phyloP scores from a whole-genome alignment of 331 rosid genomes.

The Dryas integrifolia region DNA sequence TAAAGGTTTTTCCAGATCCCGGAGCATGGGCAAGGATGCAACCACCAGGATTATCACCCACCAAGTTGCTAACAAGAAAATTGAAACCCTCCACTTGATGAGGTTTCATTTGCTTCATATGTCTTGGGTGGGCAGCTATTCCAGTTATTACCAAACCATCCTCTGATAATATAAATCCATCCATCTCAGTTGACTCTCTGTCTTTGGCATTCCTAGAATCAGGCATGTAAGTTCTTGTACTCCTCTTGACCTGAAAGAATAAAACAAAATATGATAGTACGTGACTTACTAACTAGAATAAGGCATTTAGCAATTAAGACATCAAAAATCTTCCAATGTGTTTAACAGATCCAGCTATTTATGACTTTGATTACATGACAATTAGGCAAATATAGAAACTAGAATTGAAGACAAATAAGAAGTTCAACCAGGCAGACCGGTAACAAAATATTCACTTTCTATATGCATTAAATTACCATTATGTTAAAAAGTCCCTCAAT shows the following conservation, averaged over 20 bases:
- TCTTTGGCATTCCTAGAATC: slow-evolving; percentile 56
- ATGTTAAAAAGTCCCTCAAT: no score
- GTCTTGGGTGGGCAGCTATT: slow-evolving; percentile 80
- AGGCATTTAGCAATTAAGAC: background rate
- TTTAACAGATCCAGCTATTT: slow-evolving; percentile 3
- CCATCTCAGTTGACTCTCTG: slow-evolving; percentile 34
- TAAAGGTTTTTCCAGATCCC: slow-evolving; percentile 94
- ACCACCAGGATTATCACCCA: slow-evolving; percentile 81
- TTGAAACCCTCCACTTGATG: slow-evolving; percentile 93
- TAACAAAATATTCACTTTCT: background rate
- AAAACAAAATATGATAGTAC: background rate
- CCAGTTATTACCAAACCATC: slow-evolving; percentile 50
- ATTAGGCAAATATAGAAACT: background rate
- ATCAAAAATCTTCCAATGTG: background rate
- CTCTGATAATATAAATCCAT: slow-evolving; percentile 50
- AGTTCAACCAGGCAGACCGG: background rate
- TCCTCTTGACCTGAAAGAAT: slow-evolving; percentile 60
- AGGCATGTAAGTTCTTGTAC: slow-evolving; percentile 55
- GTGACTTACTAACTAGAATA: slow-evolving; percentile 1
- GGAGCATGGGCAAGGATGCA: slow-evolving; percentile 98
- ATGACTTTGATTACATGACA: slow-evolving; percentile 13
- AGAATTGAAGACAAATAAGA: background rate
- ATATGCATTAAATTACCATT: background rate
- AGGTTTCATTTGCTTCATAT: slow-evolving; percentile 80
- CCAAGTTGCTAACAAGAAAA: slow-evolving; percentile 81